phyloP scores from a whole-genome alignment of 768 basidiomycete genomes.

The Flagelloscypha sp. region DNA sequence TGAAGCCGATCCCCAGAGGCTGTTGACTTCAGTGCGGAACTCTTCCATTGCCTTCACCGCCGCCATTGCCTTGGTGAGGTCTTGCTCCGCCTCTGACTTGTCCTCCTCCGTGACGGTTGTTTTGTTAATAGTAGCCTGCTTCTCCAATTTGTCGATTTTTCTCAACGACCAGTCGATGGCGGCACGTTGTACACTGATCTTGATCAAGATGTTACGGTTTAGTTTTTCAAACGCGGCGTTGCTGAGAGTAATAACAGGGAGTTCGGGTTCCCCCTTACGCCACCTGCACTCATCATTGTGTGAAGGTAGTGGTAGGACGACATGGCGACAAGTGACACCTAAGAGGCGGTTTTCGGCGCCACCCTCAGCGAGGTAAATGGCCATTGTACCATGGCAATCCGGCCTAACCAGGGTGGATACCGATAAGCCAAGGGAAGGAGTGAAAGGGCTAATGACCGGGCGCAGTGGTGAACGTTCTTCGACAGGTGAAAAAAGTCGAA shows the following conservation, averaged over 20 bases:
- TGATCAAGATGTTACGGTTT: constrained; percentile 21
- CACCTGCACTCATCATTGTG: constrained; percentile 20
- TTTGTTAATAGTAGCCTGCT: too few species aligned
- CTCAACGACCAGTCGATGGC: constrained; percentile 12
- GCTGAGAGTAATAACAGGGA: constrained; percentile 25
- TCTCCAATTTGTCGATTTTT: constrained; percentile 18
- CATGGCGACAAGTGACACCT: constrained; percentile 23
- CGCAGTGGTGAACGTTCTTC: constrained; percentile 18
- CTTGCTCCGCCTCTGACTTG: constrained; percentile 2
- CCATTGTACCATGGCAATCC: constrained; percentile 24
- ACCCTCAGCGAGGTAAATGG: constrained; percentile 28
- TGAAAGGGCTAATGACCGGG: constrained; percentile 22
- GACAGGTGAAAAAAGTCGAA: constrained; percentile 22
- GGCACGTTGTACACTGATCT: constrained; percentile 15
- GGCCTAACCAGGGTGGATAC: constrained; percentile 25
- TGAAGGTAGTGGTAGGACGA: constrained; percentile 18
- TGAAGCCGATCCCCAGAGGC: constrained; percentile 19
- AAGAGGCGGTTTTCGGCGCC: constrained; percentile 18
- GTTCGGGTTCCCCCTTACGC: constrained; percentile 17
- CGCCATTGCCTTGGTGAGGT: constrained; percentile 9
- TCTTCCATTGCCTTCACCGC: constrained; percentile 12
- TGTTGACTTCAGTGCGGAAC: constrained; percentile 11
- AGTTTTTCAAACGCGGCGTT: constrained; percentile 18
- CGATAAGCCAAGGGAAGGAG: constrained; percentile 24
- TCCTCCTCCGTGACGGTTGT: constrained; percentile 7